A percentile compares a stretch with the other conserved stretches of the same genome.
These are phyloP conservation scores for Naganishia cerealis DNA, from an alignment of 1,284 basidiomycete species.

Conservation along the genomic window DNA sequence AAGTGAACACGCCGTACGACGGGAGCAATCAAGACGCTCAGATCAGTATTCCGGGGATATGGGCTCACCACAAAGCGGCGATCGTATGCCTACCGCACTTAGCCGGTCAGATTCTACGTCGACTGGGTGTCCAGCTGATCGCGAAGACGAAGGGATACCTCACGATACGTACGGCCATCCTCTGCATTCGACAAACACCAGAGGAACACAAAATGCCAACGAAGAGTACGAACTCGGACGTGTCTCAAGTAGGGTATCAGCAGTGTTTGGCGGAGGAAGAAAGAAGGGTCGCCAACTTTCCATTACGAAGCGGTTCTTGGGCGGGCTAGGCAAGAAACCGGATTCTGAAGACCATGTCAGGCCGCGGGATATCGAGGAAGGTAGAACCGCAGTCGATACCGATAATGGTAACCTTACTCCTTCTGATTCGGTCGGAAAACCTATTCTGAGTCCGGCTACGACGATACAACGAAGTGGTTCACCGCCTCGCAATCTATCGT, in stretches of 20 bases:
- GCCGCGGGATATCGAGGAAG: conserved; percentile 25
- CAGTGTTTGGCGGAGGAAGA: conserved; percentile 14
- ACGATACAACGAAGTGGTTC: conserved; percentile 34
- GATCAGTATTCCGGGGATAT: conserved; percentile 12
- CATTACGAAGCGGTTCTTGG: conserved; percentile 17
- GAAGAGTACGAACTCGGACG: conserved; percentile 14
- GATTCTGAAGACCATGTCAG: conserved; percentile 8
- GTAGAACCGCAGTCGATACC: neutral
- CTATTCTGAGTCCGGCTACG: conserved; percentile 32
- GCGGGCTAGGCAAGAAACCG: conserved; percentile 7
- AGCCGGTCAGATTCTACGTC: conserved; percentile 3
- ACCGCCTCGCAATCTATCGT: conserved; percentile 37
- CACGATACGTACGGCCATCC: neutral
- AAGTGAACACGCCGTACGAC: conserved; percentile 7
- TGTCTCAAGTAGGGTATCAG: conserved; percentile 20
- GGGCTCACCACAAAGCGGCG: neutral
- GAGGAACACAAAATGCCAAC: neutral
- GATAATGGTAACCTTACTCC: conserved; percentile 1
- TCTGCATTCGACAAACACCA: conserved; percentile 6
- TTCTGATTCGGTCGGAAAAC: conserved; percentile 7
- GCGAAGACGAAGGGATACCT: conserved; percentile 2
- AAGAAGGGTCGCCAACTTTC: conserved; percentile 27
- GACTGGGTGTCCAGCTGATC: conserved; percentile 7
- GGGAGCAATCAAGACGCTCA: conserved; percentile 7
- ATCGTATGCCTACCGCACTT: neutral